Base-by-base conservation (phyloP, 495 filamentous ascomycete genomes). In the Trichoderma asperelloides region DNA sequence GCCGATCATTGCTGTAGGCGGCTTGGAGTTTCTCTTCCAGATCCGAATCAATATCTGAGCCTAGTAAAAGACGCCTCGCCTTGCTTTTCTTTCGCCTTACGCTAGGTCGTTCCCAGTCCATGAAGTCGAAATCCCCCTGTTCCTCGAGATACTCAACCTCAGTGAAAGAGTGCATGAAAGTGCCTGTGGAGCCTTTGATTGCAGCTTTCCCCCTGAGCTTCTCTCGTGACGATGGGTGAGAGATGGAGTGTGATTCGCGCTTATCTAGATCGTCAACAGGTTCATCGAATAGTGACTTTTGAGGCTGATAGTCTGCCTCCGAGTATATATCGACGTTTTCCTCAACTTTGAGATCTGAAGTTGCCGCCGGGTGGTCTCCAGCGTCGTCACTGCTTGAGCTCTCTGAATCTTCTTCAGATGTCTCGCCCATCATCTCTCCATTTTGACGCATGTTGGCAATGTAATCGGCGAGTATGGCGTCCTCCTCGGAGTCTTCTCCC, bases 1-100 rank as follows among this genome's bases (percentile, higher is more conserved):
- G 71, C n/a, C 92, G 84, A 71, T 98, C 93, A 47, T 85, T 88
- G 68, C 87, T 82, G 89, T 90, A 96, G 8, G 85, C 78, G 23
- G 73, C 77, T 33, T 82, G 77, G 18, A 97, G 72, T 11, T 80
- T 78, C 1, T 79, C 77, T 70, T 89, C 86, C 0, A 96, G 77
- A 21, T 97, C 95, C 2, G 86, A 86, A 73, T 97, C 96, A 1
- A 87, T 88, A 2, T 88, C 80, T 66, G 89, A 80, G 23, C 65
- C 40, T 74, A 80, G 67, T 72, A 66, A 74, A 74, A 77, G 82
- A 69, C 75, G 83, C 65, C 79, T 15, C 85, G 85, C 85, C 71
- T 88, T 89, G n/a, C 64, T 21, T 51, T 82, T 70, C 69, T 82
- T 86, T 45, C 78, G 81, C 60, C 79, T 79, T 25, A 86, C 67